These are phyloP conservation scores for Ammopiptanthus mongolicus DNA, from an alignment of 306 rosid genomes.

Conservation along the genomic window DNA sequence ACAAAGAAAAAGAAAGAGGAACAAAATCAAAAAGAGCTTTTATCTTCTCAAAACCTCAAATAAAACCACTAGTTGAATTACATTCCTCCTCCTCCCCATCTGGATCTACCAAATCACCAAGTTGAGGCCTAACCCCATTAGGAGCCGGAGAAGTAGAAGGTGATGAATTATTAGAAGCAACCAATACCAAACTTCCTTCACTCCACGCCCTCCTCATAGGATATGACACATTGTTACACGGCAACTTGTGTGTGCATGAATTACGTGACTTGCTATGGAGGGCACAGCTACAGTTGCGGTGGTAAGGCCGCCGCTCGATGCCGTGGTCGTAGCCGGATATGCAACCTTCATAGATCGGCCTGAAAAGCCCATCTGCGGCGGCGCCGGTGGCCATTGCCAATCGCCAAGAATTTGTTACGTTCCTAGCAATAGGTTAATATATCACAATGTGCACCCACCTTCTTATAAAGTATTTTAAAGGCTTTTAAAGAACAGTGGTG, in stretches of 20 bases:
- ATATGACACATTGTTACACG: constrained; percentile 32
- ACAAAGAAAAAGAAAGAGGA: not conserved
- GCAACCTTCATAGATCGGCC: constrained; percentile 48
- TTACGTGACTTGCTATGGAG: constrained; percentile 25
- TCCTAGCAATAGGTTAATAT: not conserved
- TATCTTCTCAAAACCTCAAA: constrained; percentile 15
- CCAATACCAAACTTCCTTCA: constrained; percentile 44
- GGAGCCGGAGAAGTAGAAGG: constrained; percentile 21
- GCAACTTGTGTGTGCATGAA: not conserved
- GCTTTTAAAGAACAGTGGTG: not conserved
- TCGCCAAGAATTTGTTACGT: not conserved
- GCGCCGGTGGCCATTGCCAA: constrained; percentile 35
- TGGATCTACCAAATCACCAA: constrained; percentile 8
- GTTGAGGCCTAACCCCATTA: not conserved
- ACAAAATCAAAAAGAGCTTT: not conserved
- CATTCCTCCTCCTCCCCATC: not conserved
- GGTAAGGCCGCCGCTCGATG: constrained; percentile 71
- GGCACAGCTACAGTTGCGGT: constrained; percentile 35
- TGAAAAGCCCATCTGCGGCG: constrained; percentile 43
- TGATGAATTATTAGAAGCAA: constrained; percentile 28
- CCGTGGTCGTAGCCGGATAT: constrained; percentile 35
- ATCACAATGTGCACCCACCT: not conserved
- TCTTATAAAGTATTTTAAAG: not conserved
- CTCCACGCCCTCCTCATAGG: constrained; percentile 69
- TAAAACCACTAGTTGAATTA: not conserved